A percentile compares a stretch with the other conserved stretches of the same genome.
Evolutionary conservation across 176 grass and related monocot species (phyloP).

Genomic region (Aegilops umbellulata): DNA sequence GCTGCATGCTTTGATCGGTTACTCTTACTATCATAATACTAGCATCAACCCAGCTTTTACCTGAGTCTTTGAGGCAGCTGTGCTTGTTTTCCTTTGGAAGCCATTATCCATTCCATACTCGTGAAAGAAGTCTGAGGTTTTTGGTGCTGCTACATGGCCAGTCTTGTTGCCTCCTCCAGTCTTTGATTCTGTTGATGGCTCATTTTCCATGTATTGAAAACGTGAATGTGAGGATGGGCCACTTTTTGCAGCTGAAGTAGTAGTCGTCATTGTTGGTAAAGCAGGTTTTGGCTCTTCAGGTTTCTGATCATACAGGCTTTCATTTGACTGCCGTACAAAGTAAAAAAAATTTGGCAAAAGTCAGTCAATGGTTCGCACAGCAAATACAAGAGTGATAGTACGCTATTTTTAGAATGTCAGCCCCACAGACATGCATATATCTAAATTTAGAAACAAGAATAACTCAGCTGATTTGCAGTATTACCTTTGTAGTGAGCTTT

Average conservation of each 20-base stretch:
- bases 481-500: constrained; percentile 80
- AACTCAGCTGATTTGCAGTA: neutral
- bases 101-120: constrained; percentile 74
- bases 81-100: constrained; percentile 69
- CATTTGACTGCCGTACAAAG: constrained; percentile 56
- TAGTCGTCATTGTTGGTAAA: constrained; percentile 35
- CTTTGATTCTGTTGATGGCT: constrained; percentile 36
- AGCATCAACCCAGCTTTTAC: constrained; percentile 32
- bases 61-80: constrained; percentile 60
- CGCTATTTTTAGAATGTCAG: neutral
- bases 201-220: constrained; percentile 69
- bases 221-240: constrained; percentile 55
- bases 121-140: constrained; percentile 79
- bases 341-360: neutral
- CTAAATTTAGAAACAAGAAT: constrained; percentile 2
- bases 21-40: neutral
- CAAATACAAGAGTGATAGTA: neutral
- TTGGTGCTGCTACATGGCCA: constrained; percentile 68
- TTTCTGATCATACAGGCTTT: constrained; percentile 87
- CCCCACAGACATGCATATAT: neutral
- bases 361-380: neutral
- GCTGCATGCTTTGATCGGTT: neutral
- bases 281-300: constrained; percentile 71
- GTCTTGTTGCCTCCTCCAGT: constrained; percentile 38
- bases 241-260: constrained; percentile 25